A percentile compares a stretch with the other conserved stretches of the same genome.
phyloP scores from a whole-genome alignment of 2,329 filamentous ascomycete genomes.

The Pseudocercospora musae region DNA sequence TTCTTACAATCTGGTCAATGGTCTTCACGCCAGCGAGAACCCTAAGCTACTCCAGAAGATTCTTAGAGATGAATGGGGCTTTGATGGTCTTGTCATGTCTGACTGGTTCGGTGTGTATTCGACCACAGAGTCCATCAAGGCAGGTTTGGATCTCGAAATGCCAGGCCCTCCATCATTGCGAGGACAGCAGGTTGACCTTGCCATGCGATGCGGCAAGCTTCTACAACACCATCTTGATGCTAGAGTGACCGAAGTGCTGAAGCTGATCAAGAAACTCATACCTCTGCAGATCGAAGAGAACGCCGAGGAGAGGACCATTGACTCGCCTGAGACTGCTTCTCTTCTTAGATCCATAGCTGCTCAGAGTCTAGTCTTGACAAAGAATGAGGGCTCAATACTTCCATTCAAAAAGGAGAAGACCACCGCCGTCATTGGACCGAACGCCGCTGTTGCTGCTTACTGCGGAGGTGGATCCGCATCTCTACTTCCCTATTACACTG shows the following conservation, averaged over 20 bases:
- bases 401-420: slow-evolving; percentile 65
- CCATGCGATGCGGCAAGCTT: slow-evolving; percentile 28
- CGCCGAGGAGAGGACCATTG: slow-evolving; percentile 30
- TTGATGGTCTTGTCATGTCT: slow-evolving; percentile 57
- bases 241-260: slow-evolving; percentile 59
- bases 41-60: slow-evolving; percentile 65
- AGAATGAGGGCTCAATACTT: slow-evolving; percentile 64
- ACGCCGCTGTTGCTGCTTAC: slow-evolving; percentile 64
- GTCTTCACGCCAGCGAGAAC: slow-evolving; percentile 64
- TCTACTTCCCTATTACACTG: slow-evolving; percentile 35
- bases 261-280: slow-evolving; percentile 50
- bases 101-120: slow-evolving; percentile 77
- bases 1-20: slow-evolving; percentile 72
- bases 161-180: slow-evolving; percentile 65
- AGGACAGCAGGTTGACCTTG: slow-evolving; percentile 32
- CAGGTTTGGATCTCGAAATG: slow-evolving; percentile 82
- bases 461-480: slow-evolving; percentile 36
- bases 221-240: slow-evolving; percentile 47
- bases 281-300: slow-evolving; percentile 29
- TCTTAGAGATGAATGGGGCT: slow-evolving; percentile 67
- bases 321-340: slow-evolving; percentile 33
- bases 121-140: slow-evolving; percentile 63
- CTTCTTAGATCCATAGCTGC: slow-evolving; percentile 30
- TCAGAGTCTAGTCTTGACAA: slow-evolving; percentile 46
- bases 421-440: slow-evolving; percentile 71